A percentile compares a stretch with the other conserved stretches of the same genome.
These are phyloP conservation scores for Aspergillus ostianus DNA, from an alignment of 495 filamentous ascomycete genomes.

Conservation along the genomic window DNA sequence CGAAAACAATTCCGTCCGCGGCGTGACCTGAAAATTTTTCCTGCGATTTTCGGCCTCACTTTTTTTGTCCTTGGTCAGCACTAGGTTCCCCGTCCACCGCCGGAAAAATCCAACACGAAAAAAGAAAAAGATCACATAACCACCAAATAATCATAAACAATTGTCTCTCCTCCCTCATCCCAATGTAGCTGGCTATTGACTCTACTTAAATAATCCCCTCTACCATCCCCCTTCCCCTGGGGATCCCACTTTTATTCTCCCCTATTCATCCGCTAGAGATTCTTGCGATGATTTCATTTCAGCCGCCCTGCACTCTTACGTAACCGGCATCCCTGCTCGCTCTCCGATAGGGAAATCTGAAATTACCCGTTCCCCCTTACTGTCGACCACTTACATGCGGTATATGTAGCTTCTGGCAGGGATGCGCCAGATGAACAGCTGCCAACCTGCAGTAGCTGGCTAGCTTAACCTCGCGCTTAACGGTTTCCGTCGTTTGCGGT, in stretches of 20 bases:
- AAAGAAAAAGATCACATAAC: constrained; percentile 3
- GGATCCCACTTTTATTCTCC: background rate
- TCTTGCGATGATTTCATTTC: constrained; percentile 4
- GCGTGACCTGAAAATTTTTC: constrained; percentile 8
- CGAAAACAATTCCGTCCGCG: constrained; percentile 5
- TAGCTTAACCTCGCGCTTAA: constrained; percentile 6
- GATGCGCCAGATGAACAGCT: constrained; percentile 5
- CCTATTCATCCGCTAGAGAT: background rate
- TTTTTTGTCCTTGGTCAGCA: background rate
- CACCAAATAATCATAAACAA: background rate
- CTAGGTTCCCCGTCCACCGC: background rate
- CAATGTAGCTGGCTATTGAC: background rate
- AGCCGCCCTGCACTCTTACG: constrained; percentile 16
- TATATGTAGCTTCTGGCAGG: background rate
- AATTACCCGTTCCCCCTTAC: background rate
- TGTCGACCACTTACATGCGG: background rate
- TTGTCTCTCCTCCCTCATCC: background rate
- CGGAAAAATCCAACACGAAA: background rate
- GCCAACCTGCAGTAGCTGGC: constrained; percentile 3
- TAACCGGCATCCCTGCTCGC: constrained; percentile 3
- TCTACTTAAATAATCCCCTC: background rate
- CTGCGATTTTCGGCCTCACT: background rate
- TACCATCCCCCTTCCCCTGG: background rate
- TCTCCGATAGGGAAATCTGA: background rate
- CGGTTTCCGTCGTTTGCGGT: background rate